Conservation (phyloP, 495 filamentous ascomycete genomes). For the Patellaria atrata region DNA sequence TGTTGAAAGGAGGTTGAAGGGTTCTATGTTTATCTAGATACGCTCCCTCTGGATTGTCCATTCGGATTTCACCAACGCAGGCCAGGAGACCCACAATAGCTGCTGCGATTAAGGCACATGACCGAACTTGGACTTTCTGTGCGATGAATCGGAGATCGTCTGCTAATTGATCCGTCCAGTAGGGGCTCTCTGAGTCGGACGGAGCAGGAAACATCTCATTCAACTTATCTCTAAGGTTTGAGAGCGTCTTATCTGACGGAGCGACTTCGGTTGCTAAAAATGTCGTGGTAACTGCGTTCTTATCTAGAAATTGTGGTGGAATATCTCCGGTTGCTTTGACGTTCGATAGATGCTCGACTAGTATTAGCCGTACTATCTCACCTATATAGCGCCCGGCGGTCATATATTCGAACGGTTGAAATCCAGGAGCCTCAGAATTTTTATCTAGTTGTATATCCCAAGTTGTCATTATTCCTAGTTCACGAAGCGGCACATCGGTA, state of each 20-base stretch:
- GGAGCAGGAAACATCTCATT: slow-evolving; percentile 30
- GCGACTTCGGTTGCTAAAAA: slow-evolving; percentile 54
- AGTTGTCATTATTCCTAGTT: slow-evolving; percentile 48
- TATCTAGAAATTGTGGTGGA: slow-evolving; percentile 43
- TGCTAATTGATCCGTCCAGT: slow-evolving; percentile 45
- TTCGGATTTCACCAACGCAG: slow-evolving; percentile 48
- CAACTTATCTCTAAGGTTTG: slow-evolving; percentile 27
- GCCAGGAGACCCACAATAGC: slow-evolving; percentile 53
- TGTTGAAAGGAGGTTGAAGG: too few species aligned
- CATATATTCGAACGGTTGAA: slow-evolving; percentile 83
- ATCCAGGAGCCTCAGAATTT: slow-evolving; percentile 56
- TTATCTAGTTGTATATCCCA: slow-evolving; percentile 58
- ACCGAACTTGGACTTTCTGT: slow-evolving; percentile 49
- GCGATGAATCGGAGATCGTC: slow-evolving; percentile 45
- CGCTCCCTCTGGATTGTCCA: slow-evolving; percentile 2
- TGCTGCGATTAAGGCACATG: slow-evolving; percentile 57
- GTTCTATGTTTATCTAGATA: too few species aligned
- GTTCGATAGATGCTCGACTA: slow-evolving; percentile 49
- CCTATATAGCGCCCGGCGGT: slow-evolving; percentile 71
- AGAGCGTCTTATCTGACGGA: slow-evolving; percentile 33
- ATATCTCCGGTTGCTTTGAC: slow-evolving; percentile 30
- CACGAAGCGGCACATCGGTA: slow-evolving; percentile 47
- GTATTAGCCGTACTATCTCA: slow-evolving; percentile 60
- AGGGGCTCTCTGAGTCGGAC: slow-evolving; percentile 32
- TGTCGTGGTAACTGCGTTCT: slow-evolving; percentile 56